Base-by-base conservation (phyloP, 2,329 filamentous ascomycete species). In the Beauveria caledonica region DNA sequence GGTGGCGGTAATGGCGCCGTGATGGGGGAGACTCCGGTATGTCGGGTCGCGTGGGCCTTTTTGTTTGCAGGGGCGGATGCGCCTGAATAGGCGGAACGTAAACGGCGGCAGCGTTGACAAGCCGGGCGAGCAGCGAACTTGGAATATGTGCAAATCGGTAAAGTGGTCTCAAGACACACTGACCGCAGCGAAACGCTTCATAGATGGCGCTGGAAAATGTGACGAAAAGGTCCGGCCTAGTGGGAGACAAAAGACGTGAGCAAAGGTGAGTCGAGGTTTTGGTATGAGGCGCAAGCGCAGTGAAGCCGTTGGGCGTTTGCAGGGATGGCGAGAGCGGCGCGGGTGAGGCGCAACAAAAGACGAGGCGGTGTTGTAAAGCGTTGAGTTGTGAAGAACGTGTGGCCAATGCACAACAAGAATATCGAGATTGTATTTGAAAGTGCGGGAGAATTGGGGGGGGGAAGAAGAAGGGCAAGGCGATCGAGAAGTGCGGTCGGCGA, bases 401-500 rank as follows among this genome's bases (percentile, higher is more conserved):
- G 45, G 52, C 45, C 45, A 57, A 61, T 61, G 15, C 45, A 42
- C 54, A 21, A 19, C 45, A 36, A 40, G 45, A 15, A 52, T 13
- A 21, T 6, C 23, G 29, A 33, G n/a, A 46, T 19, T 53, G 58
- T 40, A 53, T 46, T 40, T 52, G 25, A 40, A 11, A 52, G 23
- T 45, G 48, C 48, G 48, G 21, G 36, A 19, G 39, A 36, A 59
- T 52, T 23, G 49, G 29, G 50, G 23, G 5, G 19, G n/a, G 33
- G 13, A 25, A 46, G 48, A n/a, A 40, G 27, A 25, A 60, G 39
- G 40, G 50, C 42, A n/a, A 48, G 42, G 17, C 25, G 25, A 52
- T 51, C 57, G 59, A 45, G 55, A 44, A 49, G 48, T 45, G 53
- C 44, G 59, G 39, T 57, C 46, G 53, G 59, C 59, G 59, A 61